Conservation (phyloP, 2,329 filamentous ascomycete genomes). For the Penicillium hesseltinei region DNA sequence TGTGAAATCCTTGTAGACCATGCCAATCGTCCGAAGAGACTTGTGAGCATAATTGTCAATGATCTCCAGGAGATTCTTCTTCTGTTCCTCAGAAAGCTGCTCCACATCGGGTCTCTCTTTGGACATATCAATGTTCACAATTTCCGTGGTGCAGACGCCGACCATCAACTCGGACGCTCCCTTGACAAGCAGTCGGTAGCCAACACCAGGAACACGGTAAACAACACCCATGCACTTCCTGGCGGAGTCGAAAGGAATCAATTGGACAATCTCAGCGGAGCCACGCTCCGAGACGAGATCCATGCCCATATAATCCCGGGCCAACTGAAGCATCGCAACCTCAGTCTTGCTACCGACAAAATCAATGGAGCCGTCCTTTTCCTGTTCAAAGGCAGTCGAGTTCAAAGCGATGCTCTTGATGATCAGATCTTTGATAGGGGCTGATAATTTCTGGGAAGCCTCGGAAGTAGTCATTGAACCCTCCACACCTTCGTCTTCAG, state of each 20-base stretch:
- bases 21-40: constrained; percentile 72
- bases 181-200: constrained; percentile 49
- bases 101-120: constrained; percentile 25
- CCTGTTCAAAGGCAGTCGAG: constrained; percentile 74
- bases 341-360: constrained; percentile 79
- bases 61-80: constrained; percentile 29
- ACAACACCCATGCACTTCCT: constrained; percentile 64
- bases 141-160: constrained; percentile 33
- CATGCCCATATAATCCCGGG: constrained; percentile 66
- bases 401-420: constrained; percentile 46
- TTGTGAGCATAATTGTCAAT: constrained; percentile 48
- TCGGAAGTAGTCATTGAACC: constrained; percentile 26
- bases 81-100: constrained; percentile 27
- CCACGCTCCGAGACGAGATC: constrained; percentile 63
- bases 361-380: constrained; percentile 63
- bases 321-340: constrained; percentile 69
- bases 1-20: constrained; percentile 71
- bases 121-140: constrained; percentile 31
- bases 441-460: constrained; percentile 33
- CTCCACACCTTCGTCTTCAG: constrained; percentile 17
- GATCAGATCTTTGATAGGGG: constrained; percentile 36
- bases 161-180: constrained; percentile 51
- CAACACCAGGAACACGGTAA: constrained; percentile 38
- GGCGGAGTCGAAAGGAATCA: constrained; percentile 73
- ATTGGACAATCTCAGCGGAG: constrained; percentile 60